phyloP scores from a whole-genome alignment of 1,139 yeast genomes.

The Yamadazyma siamensis region DNA sequence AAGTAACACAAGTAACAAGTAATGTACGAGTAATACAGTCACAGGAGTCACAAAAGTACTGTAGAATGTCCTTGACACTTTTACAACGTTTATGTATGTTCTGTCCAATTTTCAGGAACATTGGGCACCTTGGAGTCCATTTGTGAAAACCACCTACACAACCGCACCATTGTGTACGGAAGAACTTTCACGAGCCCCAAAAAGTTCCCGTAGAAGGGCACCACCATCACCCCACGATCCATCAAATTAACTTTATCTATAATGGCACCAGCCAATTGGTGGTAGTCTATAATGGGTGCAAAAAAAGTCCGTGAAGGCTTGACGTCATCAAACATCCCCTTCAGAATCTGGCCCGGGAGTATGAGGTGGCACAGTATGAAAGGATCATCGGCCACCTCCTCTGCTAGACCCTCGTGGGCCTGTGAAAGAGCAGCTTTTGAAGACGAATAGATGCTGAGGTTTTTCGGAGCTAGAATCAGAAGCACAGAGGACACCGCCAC shows the following conservation, averaged over 20 bases:
- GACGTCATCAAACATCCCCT: constrained; percentile 62
- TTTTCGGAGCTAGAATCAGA: constrained; percentile 69
- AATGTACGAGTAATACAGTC: no score
- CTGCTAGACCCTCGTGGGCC: constrained; percentile 55
- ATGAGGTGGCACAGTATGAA: constrained; percentile 47
- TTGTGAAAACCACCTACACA: constrained; percentile 48
- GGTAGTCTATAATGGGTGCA: constrained; percentile 58
- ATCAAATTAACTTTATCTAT: constrained; percentile 41
- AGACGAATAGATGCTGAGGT: constrained; percentile 62
- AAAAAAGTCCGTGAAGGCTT: constrained; percentile 54
- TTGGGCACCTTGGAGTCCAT: constrained; percentile 48
- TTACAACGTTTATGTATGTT: no score
- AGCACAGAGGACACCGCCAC: constrained; percentile 68
- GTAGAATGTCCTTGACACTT: no score
- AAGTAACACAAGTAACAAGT: not conserved
- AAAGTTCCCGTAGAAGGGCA: constrained; percentile 60
- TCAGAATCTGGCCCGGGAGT: constrained; percentile 65
- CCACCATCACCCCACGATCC: constrained; percentile 49
- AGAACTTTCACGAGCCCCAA: constrained; percentile 50
- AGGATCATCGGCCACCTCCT: constrained; percentile 36
- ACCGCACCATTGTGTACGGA: constrained; percentile 47
- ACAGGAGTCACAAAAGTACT: no score
- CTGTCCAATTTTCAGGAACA: no score
- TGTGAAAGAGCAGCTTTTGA: constrained; percentile 63
- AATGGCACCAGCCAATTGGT: constrained; percentile 41